Evolutionary conservation across 768 basidiomycete species (phyloP), one percentile per base, ranked within the genome.

Genomic region (Dioszegia aurantiaca): DNA sequence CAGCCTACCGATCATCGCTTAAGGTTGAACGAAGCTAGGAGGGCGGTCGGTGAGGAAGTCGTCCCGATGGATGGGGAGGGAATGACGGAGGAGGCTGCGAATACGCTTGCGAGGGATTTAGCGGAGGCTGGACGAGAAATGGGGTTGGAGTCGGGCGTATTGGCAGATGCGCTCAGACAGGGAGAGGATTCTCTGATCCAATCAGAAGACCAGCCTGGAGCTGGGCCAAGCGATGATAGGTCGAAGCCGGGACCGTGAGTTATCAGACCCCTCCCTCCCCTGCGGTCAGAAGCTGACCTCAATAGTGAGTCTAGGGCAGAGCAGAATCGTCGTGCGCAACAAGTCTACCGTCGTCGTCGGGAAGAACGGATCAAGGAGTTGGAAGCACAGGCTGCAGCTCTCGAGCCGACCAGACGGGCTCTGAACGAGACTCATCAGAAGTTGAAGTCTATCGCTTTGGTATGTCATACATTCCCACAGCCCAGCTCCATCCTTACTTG

Each of bases 261-360:
- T 33, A 33, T n/a, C 11, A 17, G 16, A 56, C 9, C 3, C 37
- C 16, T 51, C 14, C 19, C 10, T 37, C 16, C 9, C 9, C 14
- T 33, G 4, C 4, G 14, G 17, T 2, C 16, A 26, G 44, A 53
- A 48, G 55, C 41, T 44, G 31, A 40, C 36, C 33, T 17, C 23
- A 9, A 24, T n/a, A 59, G 51, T 17, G 42, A 54, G 3, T 92
- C 91, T 72, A 84, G 91, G 10, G 91, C 91, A 41, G 91, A 93
- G 69, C 91, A 95, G 79, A 95, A 95, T 76, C 82, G 91, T 66
- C 92, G 91, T 76, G 91, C 91, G 0, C 91, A 95, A 78, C 82
- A 90, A 40, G 90, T 90, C 1, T 95, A 93, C 77, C 80, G 91
- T 60, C 88, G 92, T 74, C 84, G 91, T 28, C 80, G 91, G 68